These are phyloP conservation scores for Fraxinus latifolia DNA, from an alignment of 305 asterid genomes.

Conservation along the genomic window DNA sequence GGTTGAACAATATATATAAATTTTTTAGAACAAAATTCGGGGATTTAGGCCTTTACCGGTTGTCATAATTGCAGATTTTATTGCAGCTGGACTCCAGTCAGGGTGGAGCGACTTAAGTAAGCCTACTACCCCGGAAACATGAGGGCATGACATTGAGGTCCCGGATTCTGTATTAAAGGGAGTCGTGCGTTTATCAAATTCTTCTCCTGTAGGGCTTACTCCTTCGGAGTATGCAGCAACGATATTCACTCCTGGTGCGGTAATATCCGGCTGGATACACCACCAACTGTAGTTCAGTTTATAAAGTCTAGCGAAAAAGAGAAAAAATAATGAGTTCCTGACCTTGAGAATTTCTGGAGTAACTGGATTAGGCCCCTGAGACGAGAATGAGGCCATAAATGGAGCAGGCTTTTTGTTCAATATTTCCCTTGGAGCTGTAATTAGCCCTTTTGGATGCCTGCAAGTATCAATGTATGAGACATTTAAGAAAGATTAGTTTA, in stretches of 20 bases:
- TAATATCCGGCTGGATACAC: constrained; percentile 35
- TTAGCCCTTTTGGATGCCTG: constrained; percentile 18
- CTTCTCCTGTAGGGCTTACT: not conserved
- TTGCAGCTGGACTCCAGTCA: constrained; percentile 38
- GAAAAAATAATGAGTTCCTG: not conserved
- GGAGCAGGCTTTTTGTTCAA: constrained; percentile 31
- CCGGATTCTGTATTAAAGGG: constrained; percentile 18
- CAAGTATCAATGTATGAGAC: not conserved
- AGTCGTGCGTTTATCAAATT: constrained; percentile 9
- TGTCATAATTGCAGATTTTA: constrained; percentile 38
- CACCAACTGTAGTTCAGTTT: not conserved
- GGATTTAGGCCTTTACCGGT: constrained; percentile 21
- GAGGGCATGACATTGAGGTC: constrained; percentile 46
- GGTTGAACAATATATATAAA: not conserved
- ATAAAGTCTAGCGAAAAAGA: not conserved
- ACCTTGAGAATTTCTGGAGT: constrained; percentile 34
- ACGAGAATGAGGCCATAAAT: constrained; percentile 32
- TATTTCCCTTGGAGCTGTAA: constrained; percentile 18
- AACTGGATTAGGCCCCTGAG: constrained; percentile 27
- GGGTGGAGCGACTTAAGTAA: constrained; percentile 30
- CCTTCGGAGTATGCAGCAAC: constrained; percentile 32
- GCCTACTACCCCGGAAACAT: constrained; percentile 32
- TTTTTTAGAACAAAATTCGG: not conserved
- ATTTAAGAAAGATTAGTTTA: not conserved
- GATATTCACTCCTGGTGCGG: constrained; percentile 36